Evolutionary conservation across 306 rosid genomes (phyloP).

Genomic region (Betula pendula): DNA sequence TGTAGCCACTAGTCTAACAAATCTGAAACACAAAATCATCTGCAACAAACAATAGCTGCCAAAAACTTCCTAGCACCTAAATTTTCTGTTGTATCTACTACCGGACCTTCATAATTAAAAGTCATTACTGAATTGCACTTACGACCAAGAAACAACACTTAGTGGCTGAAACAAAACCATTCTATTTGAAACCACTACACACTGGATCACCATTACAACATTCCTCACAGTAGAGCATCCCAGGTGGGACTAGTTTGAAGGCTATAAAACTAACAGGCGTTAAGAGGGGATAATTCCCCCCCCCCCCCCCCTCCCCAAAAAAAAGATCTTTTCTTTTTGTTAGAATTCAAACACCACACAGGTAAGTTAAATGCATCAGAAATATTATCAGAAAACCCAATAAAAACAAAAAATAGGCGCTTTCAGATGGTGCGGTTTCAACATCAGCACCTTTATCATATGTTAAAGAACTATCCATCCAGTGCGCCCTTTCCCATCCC

Average conservation of each 20-base stretch:
- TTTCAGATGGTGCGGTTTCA: not conserved
- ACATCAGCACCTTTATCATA: no score
- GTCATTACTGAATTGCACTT: not conserved
- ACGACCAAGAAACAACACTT: not conserved
- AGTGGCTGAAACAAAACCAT: not conserved
- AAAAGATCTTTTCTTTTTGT: not conserved
- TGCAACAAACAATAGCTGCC: not conserved
- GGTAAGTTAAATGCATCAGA: not conserved
- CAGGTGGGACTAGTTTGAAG: not conserved
- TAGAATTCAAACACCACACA: not conserved
- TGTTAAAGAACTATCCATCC: no score
- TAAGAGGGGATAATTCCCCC: not conserved
- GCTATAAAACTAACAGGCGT: no score
- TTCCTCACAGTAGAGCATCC: not conserved
- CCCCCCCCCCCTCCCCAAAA: not conserved
- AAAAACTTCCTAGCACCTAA: not conserved
- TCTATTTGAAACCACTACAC: not conserved
- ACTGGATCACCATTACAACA: not conserved
- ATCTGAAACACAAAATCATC: not conserved
- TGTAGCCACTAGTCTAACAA: not conserved
- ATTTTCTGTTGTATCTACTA: not conserved
- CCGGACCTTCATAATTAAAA: not conserved
- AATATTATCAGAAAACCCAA: not conserved
- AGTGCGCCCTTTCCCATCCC: no score
- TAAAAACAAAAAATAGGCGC: not conserved